A percentile compares a stretch with the other conserved stretches of the same genome.
These are phyloP conservation scores for Ophiostoma sp. DNA, from an alignment of 2,329 filamentous ascomycete species.

Conservation along the genomic window DNA sequence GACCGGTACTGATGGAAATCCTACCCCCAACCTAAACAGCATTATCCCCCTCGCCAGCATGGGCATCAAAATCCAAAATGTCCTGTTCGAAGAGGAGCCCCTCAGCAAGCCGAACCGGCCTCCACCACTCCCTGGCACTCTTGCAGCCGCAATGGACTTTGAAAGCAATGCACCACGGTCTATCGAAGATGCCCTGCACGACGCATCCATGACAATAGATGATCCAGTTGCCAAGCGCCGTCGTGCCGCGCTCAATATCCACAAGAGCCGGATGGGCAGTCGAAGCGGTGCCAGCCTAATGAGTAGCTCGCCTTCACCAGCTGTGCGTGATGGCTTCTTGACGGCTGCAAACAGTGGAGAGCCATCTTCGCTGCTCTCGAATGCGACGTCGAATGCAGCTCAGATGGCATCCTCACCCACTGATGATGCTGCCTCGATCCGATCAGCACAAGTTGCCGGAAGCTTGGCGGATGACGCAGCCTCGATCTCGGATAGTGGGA, in stretches of 20 bases:
- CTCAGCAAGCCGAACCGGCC: slow-evolving; percentile 27
- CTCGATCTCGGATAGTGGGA: slow-evolving; percentile 12
- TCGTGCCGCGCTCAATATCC: slow-evolving; percentile 48
- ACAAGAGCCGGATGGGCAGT: slow-evolving; percentile 43
- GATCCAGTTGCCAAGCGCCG: slow-evolving; percentile 54
- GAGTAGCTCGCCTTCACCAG: slow-evolving; percentile 28
- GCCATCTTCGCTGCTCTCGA: slow-evolving; percentile 29
- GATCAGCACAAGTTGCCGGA: slow-evolving; percentile 30
- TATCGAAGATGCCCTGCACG: slow-evolving; percentile 82
- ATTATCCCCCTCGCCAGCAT: slow-evolving; percentile 71
- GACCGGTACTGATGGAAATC: not conserved
- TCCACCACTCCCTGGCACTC: slow-evolving; percentile 21
- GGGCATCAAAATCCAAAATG: slow-evolving; percentile 75
- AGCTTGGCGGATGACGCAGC: not conserved
- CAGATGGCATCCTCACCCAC: slow-evolving; percentile 26
- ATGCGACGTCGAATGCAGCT: slow-evolving; percentile 7
- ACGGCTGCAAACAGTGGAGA: slow-evolving; percentile 32
- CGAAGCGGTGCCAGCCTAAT: slow-evolving; percentile 34
- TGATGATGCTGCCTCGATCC: slow-evolving; percentile 26
- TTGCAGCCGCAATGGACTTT: slow-evolving; percentile 37
- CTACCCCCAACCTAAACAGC: slow-evolving; percentile 51
- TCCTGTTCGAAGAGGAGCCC: slow-evolving; percentile 81
- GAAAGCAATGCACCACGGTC: slow-evolving; percentile 49
- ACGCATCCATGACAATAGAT: slow-evolving; percentile 85
- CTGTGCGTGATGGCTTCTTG: slow-evolving; percentile 24